Evolutionary conservation across 345 rosid species (phyloP).

Genomic region (Gossypium mustelinum): DNA sequence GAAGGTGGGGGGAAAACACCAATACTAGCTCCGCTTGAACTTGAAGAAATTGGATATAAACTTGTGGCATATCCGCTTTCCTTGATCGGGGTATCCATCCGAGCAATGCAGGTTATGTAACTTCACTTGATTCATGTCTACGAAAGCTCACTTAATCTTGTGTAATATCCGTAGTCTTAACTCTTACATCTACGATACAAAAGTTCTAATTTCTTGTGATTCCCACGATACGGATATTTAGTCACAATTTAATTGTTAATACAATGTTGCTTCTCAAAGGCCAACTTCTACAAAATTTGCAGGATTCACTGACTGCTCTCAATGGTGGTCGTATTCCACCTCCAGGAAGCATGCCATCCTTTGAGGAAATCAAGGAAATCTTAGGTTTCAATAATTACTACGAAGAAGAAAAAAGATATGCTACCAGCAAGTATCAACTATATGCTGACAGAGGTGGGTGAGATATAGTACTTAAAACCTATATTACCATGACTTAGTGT

Average conservation of each 20-base stretch:
- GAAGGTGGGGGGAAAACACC: constrained; percentile 69
- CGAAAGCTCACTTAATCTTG: neutral
- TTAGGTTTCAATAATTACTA: constrained; percentile 69
- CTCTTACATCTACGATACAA: neutral
- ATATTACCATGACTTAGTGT: neutral
- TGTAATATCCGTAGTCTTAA: neutral
- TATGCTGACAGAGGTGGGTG: constrained; percentile 56
- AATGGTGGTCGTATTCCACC: constrained; percentile 88
- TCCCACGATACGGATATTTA: neutral
- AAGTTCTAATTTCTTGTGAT: neutral
- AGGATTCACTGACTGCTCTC: constrained; percentile 75
- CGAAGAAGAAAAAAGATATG: constrained; percentile 75
- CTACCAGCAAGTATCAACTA: constrained; percentile 28
- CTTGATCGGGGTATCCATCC: constrained; percentile 79
- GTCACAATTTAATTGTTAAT: neutral
- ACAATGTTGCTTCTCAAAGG: neutral
- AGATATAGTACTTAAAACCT: neutral
- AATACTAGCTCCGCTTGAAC: constrained; percentile 64
- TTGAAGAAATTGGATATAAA: constrained; percentile 81
- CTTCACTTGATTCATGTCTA: neutral
- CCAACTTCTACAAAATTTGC: constrained; percentile 13
- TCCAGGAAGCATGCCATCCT: constrained; percentile 88
- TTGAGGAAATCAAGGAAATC: constrained; percentile 69
- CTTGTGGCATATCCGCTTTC: constrained; percentile 80
- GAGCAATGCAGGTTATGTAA: constrained; percentile 77